Percentiles rank a stretch among this genome's conserved stretches.
Conservation (phyloP, 768 basidiomycete species). For the Mycena capillaripes region DNA sequence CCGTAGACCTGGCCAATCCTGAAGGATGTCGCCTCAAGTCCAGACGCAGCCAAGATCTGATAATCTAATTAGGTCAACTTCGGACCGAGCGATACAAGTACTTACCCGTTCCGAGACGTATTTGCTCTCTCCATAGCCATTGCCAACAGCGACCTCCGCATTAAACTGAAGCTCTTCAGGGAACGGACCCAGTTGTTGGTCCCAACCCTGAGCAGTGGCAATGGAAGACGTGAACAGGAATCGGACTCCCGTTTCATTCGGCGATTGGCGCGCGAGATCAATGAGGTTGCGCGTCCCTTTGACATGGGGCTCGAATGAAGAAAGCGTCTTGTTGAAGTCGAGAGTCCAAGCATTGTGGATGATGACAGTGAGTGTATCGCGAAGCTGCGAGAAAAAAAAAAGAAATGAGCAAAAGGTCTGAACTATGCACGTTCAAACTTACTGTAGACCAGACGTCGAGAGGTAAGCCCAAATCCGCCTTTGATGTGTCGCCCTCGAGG, state of each 20-base stretch:
- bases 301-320: background rate
- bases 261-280: background rate
- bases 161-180: background rate
- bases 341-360: background rate
- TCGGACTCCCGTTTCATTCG: background rate
- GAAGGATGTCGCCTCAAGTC: background rate
- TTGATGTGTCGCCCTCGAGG: constrained; percentile 53
- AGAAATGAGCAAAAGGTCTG: too few species aligned
- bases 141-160: background rate
- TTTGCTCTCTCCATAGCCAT: background rate
- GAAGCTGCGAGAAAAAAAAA: background rate
- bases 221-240: constrained; percentile 1
- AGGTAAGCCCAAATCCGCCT: constrained; percentile 45
- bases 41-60: background rate
- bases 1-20: constrained; percentile 3
- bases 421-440: constrained; percentile 4
- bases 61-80: background rate
- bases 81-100: background rate
- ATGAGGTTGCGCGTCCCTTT: background rate
- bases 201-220: background rate
- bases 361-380: background rate
- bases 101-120: background rate
- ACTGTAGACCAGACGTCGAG: constrained; percentile 47
- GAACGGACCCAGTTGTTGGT: background rate
- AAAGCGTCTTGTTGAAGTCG: too few species aligned